Percentiles rank a stretch among this genome's conserved stretches.
These are phyloP conservation scores for Pezicula radicicola DNA, from an alignment of 2,329 filamentous ascomycete genomes.

Conservation along the genomic window DNA sequence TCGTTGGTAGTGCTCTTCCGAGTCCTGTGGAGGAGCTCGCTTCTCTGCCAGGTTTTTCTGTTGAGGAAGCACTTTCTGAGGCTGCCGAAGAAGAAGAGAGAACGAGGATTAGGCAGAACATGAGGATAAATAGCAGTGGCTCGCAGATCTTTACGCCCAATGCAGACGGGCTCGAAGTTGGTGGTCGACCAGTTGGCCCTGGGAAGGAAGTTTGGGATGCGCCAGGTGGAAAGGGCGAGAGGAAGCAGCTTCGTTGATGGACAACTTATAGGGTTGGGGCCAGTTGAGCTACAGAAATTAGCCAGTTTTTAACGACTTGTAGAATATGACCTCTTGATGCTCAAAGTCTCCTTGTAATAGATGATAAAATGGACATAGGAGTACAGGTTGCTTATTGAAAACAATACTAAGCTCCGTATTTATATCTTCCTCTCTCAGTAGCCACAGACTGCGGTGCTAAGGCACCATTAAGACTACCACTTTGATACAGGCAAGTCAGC, in stretches of 20 bases:
- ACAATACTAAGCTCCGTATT: too few species aligned
- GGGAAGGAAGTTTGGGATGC: slow-evolving; percentile 16
- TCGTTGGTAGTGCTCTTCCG: slow-evolving; percentile 11
- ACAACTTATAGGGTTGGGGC: background rate
- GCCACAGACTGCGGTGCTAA: too few species aligned
- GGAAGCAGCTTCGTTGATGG: slow-evolving; percentile 16
- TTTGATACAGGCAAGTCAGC: too few species aligned
- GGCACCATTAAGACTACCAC: too few species aligned
- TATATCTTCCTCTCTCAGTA: too few species aligned
- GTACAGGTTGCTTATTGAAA: too few species aligned
- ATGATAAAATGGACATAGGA: background rate
- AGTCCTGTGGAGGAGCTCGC: slow-evolving; percentile 11
- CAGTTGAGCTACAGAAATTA: background rate
- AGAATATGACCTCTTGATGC: too few species aligned
- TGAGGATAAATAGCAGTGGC: slow-evolving; percentile 23
- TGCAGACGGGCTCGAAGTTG: slow-evolving; percentile 24
- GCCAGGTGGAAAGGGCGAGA: slow-evolving; percentile 10
- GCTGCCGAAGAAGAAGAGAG: slow-evolving; percentile 1
- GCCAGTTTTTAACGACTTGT: too few species aligned
- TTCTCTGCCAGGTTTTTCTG: background rate
- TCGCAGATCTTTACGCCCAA: slow-evolving; percentile 24
- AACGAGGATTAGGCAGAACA: slow-evolving; percentile 6
- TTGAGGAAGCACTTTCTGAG: background rate
- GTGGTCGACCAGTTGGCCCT: slow-evolving; percentile 24
- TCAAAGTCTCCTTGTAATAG: too few species aligned